Base-by-base conservation (phyloP, 1,284 basidiomycete genomes). In the Ustilago loliicola region DNA sequence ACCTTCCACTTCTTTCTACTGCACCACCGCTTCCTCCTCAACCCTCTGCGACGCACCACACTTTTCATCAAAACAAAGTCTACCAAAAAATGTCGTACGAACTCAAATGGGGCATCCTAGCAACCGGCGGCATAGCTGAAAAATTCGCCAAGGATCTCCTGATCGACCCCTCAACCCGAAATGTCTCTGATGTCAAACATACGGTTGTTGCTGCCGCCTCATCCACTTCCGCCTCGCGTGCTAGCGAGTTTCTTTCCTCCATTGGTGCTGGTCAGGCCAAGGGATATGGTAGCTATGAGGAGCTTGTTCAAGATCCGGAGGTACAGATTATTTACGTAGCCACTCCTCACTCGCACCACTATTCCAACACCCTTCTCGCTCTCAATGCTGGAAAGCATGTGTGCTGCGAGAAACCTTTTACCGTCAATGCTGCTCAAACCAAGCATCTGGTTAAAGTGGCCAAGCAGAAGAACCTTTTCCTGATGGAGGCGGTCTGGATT, bases 311-410 rank as follows among this genome's bases (percentile, higher is more conserved):
- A 11, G 92, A 95, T 84, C 88, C 89, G 72, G 91, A 92, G 48
- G 70, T 89, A 75, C 79, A 88, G 55, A 87, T 76, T 47, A 55
- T 74, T 40, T 70, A 89, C 67, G 27, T 83, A 90, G 93, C 93
- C 25, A 95, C 95, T 1, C 95, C 94, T 5, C 94, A 96, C 85
- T 93, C 93, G 0, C 89, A 90, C 71, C 95, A 97, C 88, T 94
- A 94, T 85, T 88, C 89, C 66, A 93, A 94, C 80, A 91, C 93
- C 1, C 88, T 92, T 74, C 91, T 91, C 57, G 92, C 93, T 9
- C 90, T 96, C 70, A 89, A 91, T 63, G 92, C 92, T 1, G 91
- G 91, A 58, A 97, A 96, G 87, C 90, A 95, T 86, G 92, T 96
- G 23, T 90, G 67, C 40, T 83, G 81, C 36, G 82, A 84, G 45